Evolutionary conservation across 768 basidiomycete genomes (phyloP).

Genomic region (Leccinum variicolor): DNA sequence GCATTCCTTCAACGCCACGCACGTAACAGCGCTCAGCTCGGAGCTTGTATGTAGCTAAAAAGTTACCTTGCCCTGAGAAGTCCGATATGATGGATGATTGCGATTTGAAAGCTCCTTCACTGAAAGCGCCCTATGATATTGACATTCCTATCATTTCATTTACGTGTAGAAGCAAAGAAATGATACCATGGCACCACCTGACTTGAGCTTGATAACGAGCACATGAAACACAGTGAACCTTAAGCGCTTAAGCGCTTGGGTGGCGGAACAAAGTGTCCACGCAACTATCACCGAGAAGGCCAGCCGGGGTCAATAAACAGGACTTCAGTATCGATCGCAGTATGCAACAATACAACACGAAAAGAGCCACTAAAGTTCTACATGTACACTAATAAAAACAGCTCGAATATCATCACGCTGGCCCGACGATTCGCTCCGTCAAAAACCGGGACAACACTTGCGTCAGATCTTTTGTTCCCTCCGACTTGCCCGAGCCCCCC

Average conservation of each 20-base stretch:
- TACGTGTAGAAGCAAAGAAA: background rate
- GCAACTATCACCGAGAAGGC: background rate
- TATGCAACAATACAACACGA: background rate
- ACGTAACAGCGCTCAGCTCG: background rate
- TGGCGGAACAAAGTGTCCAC: background rate
- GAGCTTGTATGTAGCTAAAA: background rate
- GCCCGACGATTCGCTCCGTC: constrained; percentile 52
- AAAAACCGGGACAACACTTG: constrained; percentile 62
- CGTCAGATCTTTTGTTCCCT: constrained; percentile 50
- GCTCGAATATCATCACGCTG: constrained; percentile 27
- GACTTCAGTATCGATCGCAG: background rate
- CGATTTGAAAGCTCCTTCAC: background rate
- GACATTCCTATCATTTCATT: background rate
- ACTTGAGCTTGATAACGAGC: background rate
- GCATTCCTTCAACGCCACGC: background rate
- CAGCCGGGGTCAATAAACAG: background rate
- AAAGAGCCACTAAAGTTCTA: background rate
- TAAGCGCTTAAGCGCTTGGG: too few species aligned
- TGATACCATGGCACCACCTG: background rate
- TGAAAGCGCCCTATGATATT: too few species aligned
- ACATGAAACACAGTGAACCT: background rate
- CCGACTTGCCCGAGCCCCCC: constrained; percentile 32
- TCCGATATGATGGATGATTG: background rate
- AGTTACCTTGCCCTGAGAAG: background rate
- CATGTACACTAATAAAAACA: background rate